phyloP scores from a whole-genome alignment of 192 early-diverging fungal species.

The Coemansia sp. region DNA sequence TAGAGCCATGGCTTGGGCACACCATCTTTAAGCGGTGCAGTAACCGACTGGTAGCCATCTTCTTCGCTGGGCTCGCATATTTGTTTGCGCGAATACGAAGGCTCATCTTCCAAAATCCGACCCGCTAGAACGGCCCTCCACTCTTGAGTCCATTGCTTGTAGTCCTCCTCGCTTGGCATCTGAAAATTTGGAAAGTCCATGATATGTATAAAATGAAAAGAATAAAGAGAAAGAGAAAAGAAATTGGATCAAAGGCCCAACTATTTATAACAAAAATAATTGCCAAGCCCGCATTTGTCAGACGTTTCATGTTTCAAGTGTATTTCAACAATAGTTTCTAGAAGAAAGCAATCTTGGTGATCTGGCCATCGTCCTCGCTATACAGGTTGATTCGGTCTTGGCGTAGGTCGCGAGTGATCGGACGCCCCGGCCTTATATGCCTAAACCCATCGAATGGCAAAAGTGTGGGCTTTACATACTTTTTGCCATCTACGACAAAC shows the following conservation, averaged over 20 bases:
- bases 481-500: neutral
- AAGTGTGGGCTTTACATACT: neutral
- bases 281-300: neutral
- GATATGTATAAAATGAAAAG: neutral
- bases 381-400: slow-evolving; percentile 29
- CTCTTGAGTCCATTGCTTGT: slow-evolving; percentile 8
- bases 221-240: neutral
- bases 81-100: neutral
- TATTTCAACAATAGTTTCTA: neutral
- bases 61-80: neutral
- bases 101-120: slow-evolving; percentile 19
- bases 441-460: neutral
- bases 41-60: neutral
- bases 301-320: neutral
- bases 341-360: slow-evolving; percentile 9
- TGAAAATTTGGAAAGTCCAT: neutral
- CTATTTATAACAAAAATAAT: neutral
- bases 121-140: slow-evolving; percentile 19
- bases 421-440: neutral
- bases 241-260: neutral
- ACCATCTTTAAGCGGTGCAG: neutral
- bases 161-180: slow-evolving; percentile 25
- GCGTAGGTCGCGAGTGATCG: slow-evolving; percentile 35
- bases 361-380: slow-evolving; percentile 18
- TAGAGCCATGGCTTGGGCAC: slow-evolving; percentile 8